Base-by-base conservation (phyloP, 305 asterid genomes). In the Coffea humblotiana region DNA sequence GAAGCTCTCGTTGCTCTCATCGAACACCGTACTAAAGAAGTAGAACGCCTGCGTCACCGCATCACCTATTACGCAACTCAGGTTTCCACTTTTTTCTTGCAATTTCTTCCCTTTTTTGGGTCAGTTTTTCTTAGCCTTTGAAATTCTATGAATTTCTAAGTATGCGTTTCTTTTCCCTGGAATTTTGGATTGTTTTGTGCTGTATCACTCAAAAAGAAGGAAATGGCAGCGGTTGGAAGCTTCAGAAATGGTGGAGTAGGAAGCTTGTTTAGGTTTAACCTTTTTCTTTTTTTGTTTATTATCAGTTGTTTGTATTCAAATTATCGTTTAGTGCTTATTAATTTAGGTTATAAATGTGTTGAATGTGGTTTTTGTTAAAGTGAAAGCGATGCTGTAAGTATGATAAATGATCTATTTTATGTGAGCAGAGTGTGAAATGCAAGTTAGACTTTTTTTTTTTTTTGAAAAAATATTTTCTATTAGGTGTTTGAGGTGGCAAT, bases 11-110 rank as follows among this genome's bases (percentile, higher is more conserved):
- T 90, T 23, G 94, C 90, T 48, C 94, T 93, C 19, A 45, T 88
- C 19, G 94, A 90, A 72, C 94, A 92, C 76, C 97, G 95, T 16
- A 69, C 86, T 43, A 91, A 88, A 80, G 95, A 92, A 87, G 98
- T 92, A 66, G 87, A 87, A 51, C 91, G 88, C 79, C 85, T 92
- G 27, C 90, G 90, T 79, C 85, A 79, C 49, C 97, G 94, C 40
- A 73, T 93, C 74, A 71, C 85, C 51, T 92, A 90, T 86, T 92
- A 93, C 64, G 87, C 83, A 48, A 70, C 89, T 13, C 90, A 91
- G 97, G 97, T 91, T 78, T 63, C 23, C 18, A 14, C 12, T 9
- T 25, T 8, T 2, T 63, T 2, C 67, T 63, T 32, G 65, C 65
- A 14, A 1, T 51, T 4, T 25, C 19, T 40, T 3, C n/a, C 45